A percentile compares a stretch with the other conserved stretches of the same genome.
Conservation (phyloP, 306 rosid genomes). For the Begonia peltatifolia region DNA sequence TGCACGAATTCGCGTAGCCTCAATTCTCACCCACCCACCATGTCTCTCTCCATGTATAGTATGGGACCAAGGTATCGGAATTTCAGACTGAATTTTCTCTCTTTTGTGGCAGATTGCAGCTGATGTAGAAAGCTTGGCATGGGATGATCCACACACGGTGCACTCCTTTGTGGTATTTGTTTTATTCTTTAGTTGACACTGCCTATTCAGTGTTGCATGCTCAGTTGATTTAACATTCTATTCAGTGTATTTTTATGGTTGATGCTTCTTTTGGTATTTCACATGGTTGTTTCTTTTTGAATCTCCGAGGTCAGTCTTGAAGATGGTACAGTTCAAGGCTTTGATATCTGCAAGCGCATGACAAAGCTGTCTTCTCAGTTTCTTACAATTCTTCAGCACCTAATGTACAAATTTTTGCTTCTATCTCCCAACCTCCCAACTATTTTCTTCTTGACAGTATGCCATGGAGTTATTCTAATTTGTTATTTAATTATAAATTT, state of each 20-base stretch:
- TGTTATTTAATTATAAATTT: conserved; percentile 9
- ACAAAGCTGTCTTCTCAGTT: conserved; percentile 42
- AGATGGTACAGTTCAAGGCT: conserved; percentile 70
- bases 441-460: not conserved
- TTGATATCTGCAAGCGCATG: conserved; percentile 88
- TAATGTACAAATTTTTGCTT: conserved; percentile 32
- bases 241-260: not conserved
- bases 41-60: no score
- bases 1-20: no score
- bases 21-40: no score
- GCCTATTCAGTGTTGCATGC: not conserved
- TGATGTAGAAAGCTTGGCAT: conserved; percentile 89
- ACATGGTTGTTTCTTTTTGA: not conserved
- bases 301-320: conserved; percentile 79
- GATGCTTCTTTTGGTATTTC: not conserved
- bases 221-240: not conserved
- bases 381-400: conserved; percentile 51
- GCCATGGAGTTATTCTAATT: conserved; percentile 5
- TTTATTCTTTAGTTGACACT: conserved; percentile 5
- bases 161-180: conserved; percentile 65
- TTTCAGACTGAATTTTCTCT: no score
- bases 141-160: conserved; percentile 89
- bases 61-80: no score
- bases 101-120: conserved; percentile 43
- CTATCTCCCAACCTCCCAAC: not conserved